phyloP scores from a whole-genome alignment of 768 basidiomycete species.

The Lepiota venenata region DNA sequence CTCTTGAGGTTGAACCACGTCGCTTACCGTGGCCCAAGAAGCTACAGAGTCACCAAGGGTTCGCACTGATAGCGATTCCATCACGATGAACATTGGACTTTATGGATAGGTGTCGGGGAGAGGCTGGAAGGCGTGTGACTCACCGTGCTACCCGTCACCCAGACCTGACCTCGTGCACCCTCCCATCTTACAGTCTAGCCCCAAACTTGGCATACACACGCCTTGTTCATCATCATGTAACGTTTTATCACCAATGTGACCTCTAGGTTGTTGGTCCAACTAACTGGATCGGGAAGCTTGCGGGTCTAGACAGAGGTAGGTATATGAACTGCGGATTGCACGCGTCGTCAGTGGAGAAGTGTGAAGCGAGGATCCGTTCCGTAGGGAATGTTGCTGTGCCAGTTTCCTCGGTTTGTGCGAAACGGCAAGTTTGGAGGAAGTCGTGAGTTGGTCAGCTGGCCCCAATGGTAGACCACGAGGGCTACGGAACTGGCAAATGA shows the following conservation, averaged over 20 bases:
- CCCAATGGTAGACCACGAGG: too few relatives aligned
- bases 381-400: too few relatives aligned
- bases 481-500: too few relatives aligned
- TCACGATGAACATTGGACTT: neutral
- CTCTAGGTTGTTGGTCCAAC: too few relatives aligned
- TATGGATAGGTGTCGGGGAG: neutral
- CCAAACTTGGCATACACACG: neutral
- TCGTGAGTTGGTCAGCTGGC: too few relatives aligned
- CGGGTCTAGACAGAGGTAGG: too few relatives aligned
- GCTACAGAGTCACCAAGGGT: neutral
- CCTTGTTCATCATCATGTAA: neutral
- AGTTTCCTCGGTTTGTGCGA: too few relatives aligned
- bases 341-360: too few relatives aligned
- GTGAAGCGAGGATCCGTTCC: neutral
- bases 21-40: neutral
- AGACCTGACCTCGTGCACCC: neutral
- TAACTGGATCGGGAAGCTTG: too few relatives aligned
- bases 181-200: neutral
- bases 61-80: neutral
- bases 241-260: too few relatives aligned
- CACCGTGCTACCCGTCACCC: neutral
- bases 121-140: neutral
- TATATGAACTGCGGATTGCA: too few relatives aligned
- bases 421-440: too few relatives aligned
- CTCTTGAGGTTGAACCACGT: neutral